Percentiles rank a stretch among this genome's conserved stretches.
Conservation (phyloP, 306 rosid genomes). For the Vachellia collinsii region DNA sequence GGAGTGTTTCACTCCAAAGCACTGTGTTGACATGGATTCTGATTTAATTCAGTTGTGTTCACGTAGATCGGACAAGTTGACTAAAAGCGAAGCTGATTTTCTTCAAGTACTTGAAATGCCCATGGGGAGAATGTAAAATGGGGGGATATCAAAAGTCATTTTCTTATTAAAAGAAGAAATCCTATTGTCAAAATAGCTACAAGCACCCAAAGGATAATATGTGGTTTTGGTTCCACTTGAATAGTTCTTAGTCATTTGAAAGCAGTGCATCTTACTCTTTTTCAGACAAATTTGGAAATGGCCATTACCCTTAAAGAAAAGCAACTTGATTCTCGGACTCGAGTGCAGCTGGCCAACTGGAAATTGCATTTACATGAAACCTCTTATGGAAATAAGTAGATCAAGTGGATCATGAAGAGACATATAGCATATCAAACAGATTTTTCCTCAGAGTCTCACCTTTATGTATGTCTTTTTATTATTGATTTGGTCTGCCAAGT, state of each 20-base stretch:
- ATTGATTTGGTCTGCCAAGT: neutral
- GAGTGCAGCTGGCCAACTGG: conserved; percentile 13
- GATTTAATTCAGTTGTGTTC: conserved; percentile 38
- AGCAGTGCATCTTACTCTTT: conserved; percentile 12
- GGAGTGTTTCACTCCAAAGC: neutral
- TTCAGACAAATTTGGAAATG: conserved; percentile 27
- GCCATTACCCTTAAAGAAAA: neutral
- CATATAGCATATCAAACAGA: neutral
- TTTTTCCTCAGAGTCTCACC: neutral
- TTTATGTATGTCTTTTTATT: neutral
- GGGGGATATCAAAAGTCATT: conserved; percentile 37
- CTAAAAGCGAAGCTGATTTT: conserved; percentile 28
- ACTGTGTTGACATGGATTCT: conserved; percentile 33
- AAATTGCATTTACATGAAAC: conserved; percentile 7
- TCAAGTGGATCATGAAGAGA: neutral
- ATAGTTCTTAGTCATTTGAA: conserved; percentile 31
- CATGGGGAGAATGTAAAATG: conserved; percentile 16
- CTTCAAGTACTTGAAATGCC: conserved; percentile 39
- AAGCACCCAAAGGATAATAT: conserved; percentile 26
- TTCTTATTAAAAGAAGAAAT: conserved; percentile 35
- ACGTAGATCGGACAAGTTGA: conserved; percentile 48
- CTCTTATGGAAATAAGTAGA: neutral
- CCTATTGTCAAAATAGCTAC: conserved; percentile 26
- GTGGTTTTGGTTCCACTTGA: conserved; percentile 33
- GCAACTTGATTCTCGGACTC: conserved; percentile 7